Conservation (phyloP, 75 land plant species). For the Cunninghamia lanceolata region DNA sequence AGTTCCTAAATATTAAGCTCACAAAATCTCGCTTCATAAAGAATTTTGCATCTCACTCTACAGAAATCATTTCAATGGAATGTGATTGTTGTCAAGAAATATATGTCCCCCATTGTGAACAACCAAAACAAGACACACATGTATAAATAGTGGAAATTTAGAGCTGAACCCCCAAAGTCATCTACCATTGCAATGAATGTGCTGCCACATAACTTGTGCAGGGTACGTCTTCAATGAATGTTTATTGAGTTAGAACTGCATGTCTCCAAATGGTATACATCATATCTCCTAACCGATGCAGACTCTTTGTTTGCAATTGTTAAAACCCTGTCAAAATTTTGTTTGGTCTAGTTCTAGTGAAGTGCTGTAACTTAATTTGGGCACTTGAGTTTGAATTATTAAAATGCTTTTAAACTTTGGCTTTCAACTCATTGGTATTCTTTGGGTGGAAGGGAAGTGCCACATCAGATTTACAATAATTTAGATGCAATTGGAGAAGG, state of each 20-base stretch:
- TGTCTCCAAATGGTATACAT: background rate
- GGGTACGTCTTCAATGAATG: background rate
- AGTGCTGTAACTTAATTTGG: background rate
- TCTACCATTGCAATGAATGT: background rate
- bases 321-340: background rate
- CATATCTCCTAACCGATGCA: background rate
- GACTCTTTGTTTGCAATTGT: background rate
- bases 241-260: background rate
- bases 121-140: background rate
- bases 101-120: background rate
- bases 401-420: background rate
- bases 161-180: background rate
- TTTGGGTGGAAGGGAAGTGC: constrained; percentile 68
- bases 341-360: background rate
- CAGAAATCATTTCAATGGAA: background rate
- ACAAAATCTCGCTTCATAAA: background rate
- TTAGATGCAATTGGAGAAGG: constrained; percentile 65
- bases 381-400: background rate
- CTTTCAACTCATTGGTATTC: background rate
- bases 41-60: background rate
- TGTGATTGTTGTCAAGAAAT: background rate
- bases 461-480: constrained; percentile 60
- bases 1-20: background rate
- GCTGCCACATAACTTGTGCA: background rate
- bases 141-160: background rate